Evolutionary conservation across 1,139 yeast species (phyloP), one percentile per base, ranked within the genome.

Genomic region (Suhomyces kunorum): DNA sequence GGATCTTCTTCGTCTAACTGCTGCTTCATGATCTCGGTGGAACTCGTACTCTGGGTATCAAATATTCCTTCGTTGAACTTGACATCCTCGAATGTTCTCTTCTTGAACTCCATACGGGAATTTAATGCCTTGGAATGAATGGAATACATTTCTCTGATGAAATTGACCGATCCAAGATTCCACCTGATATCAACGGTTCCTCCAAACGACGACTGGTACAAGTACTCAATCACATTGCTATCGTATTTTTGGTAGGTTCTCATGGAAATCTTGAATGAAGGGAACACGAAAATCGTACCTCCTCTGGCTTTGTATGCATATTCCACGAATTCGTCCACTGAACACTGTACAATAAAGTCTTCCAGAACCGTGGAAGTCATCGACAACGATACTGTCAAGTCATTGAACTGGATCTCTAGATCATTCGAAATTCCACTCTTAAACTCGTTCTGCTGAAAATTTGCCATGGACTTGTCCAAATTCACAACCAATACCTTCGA

Each of bases 101-200:
- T 44, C 28, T 58, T 53, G 47, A 63, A 65, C 33, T 64, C 63
- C 16, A 61, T 62, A 52, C 76, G 58, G 8, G 76, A 66, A 11
- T 56, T 56, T 19, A 71, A 59, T 4, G 78, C 74, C 36, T 63
- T 61, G 26, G 59, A 50, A 63, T 90, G 96, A 3, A 89, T 79
- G 9, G 61, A 53, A 43, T 61, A 87, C 96, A 92, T 88, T 51
- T 88, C 96, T 32, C 95, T 74, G 27, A 92, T 87, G 50, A 88
- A 88, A 52, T 86, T 87, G n/a, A 90, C 83, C 0, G 95, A 83
- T 0, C 98, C 97, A 34, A 92, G 66, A 57, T 92, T 92, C 98
- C 98, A 92, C 32, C 89, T 78, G 3, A 92, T 81, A 47, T 88
- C 95, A 32, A 92, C 95, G 8, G 88, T 80, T 22, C 96, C 96